Evolutionary conservation across 768 basidiomycete genomes (phyloP).

Genomic region (Amyloporia xantha): DNA sequence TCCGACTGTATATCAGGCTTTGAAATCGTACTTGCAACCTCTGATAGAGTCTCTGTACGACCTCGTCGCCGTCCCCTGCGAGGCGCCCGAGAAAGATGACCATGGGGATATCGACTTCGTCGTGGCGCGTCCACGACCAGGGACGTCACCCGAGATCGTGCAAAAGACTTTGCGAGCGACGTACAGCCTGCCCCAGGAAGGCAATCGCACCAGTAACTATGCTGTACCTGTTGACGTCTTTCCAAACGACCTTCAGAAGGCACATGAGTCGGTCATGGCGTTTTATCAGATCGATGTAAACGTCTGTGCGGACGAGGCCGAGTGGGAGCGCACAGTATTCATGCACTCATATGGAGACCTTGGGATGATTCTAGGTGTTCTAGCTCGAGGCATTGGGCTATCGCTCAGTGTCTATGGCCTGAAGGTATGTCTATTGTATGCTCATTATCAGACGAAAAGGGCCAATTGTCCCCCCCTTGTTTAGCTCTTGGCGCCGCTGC

Average conservation of each 20-base stretch:
- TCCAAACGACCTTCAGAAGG: constrained; percentile 31
- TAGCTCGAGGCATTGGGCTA: constrained; percentile 47
- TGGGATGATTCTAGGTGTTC: constrained; percentile 58
- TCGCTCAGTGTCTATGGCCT: constrained; percentile 47
- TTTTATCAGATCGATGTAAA: constrained; percentile 57
- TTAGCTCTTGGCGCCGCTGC: constrained; percentile 28
- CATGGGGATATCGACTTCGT: constrained; percentile 69
- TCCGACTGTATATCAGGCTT: constrained; percentile 41
- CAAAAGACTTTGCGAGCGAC: constrained; percentile 40
- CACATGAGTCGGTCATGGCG: constrained; percentile 23
- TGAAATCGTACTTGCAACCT: constrained; percentile 41
- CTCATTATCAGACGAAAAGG: not conserved
- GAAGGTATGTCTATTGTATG: constrained; percentile 34
- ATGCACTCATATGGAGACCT: constrained; percentile 66
- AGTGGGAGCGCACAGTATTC: constrained; percentile 46
- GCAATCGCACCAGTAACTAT: constrained; percentile 56
- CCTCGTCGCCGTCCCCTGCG: constrained; percentile 47
- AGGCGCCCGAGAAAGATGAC: constrained; percentile 59
- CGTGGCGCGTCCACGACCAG: constrained; percentile 39
- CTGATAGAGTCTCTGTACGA: constrained; percentile 41
- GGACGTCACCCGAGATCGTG: constrained; percentile 15
- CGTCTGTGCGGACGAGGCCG: constrained; percentile 44
- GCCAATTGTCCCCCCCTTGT: not conserved
- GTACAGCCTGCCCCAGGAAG: constrained; percentile 40
- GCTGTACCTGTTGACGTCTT: constrained; percentile 40